These are phyloP conservation scores for Phanerodontia chrysosporium DNA, from an alignment of 768 basidiomycete genomes.

Conservation along the genomic window DNA sequence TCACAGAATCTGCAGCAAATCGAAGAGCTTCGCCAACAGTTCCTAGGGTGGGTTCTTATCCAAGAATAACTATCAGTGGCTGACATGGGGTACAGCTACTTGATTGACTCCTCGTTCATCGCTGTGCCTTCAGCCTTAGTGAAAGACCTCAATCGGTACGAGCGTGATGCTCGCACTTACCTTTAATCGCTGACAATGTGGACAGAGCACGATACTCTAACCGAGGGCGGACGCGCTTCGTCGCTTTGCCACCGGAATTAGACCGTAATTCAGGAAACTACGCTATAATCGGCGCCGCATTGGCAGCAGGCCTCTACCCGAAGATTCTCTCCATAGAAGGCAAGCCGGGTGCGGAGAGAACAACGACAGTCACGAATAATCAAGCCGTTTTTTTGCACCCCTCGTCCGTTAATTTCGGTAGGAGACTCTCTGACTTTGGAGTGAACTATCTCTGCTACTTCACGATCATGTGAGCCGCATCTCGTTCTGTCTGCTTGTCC, in stretches of 20 bases:
- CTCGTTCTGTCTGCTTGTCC: background rate
- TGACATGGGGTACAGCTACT: constrained; percentile 46
- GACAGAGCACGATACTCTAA: constrained; percentile 63
- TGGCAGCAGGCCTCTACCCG: constrained; percentile 86
- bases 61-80: background rate
- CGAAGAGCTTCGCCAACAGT: constrained; percentile 90
- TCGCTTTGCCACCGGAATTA: constrained; percentile 65
- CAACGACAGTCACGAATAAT: constrained; percentile 81
- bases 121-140: constrained; percentile 59
- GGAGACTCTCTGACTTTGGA: constrained; percentile 63
- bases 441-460: constrained; percentile 78
- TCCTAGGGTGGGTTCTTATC: constrained; percentile 19
- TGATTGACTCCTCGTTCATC: constrained; percentile 87
- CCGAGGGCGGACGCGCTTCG: constrained; percentile 71
- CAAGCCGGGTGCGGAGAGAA: constrained; percentile 39
- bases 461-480: constrained; percentile 67
- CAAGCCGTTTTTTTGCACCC: constrained; percentile 81
- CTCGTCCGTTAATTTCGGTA: constrained; percentile 84
- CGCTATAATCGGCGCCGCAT: constrained; percentile 70
- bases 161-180: background rate
- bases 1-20: constrained; percentile 87
- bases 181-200: background rate
- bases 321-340: constrained; percentile 70
- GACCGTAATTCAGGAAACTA: constrained; percentile 66
- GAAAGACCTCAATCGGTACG: constrained; percentile 65